Evolutionary conservation across 495 filamentous ascomycete species (phyloP).

Genomic region (Aspergillus coremiiformis): DNA sequence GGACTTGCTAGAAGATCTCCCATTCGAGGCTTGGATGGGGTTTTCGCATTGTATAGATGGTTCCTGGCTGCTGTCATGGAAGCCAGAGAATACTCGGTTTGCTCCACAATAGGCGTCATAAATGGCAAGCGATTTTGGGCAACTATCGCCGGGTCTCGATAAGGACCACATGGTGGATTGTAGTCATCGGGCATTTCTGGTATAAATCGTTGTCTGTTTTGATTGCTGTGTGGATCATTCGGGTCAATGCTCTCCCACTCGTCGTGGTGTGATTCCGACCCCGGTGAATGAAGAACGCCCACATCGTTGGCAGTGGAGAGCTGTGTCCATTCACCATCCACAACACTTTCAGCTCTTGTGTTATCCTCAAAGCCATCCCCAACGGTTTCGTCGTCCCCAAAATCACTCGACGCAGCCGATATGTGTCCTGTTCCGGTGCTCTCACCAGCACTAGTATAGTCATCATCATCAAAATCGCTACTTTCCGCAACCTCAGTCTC

Average conservation of each 20-base stretch:
- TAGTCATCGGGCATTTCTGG: constrained; percentile 81
- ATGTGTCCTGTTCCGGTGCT: constrained; percentile 69
- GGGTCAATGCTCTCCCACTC: constrained; percentile 18
- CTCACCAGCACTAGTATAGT: constrained; percentile 76
- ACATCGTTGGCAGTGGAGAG: constrained; percentile 61
- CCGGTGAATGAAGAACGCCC: constrained; percentile 20
- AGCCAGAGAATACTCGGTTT: constrained; percentile 78
- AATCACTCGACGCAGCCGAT: constrained; percentile 56
- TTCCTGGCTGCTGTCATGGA: constrained; percentile 49
- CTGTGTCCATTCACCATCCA: constrained; percentile 72
- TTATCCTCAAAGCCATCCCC: constrained; percentile 43
- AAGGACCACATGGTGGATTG: constrained; percentile 63
- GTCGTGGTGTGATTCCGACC: constrained; percentile 16
- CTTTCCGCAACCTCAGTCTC: constrained; percentile 39
- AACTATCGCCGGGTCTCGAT: constrained; percentile 64
- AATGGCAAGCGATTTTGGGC: constrained; percentile 87
- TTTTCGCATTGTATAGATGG: constrained; percentile 60
- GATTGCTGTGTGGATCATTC: constrained; percentile 17
- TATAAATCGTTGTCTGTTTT: constrained; percentile 45
- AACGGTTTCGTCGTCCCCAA: constrained; percentile 50
- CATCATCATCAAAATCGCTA: constrained; percentile 60
- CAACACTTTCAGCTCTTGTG: constrained; percentile 48
- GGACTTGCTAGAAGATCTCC: constrained; percentile 32
- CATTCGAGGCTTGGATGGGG: constrained; percentile 54
- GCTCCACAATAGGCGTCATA: constrained; percentile 97